These are phyloP conservation scores for Ogataea minuta DNA, from an alignment of 805 yeast species.

Conservation along the genomic window DNA sequence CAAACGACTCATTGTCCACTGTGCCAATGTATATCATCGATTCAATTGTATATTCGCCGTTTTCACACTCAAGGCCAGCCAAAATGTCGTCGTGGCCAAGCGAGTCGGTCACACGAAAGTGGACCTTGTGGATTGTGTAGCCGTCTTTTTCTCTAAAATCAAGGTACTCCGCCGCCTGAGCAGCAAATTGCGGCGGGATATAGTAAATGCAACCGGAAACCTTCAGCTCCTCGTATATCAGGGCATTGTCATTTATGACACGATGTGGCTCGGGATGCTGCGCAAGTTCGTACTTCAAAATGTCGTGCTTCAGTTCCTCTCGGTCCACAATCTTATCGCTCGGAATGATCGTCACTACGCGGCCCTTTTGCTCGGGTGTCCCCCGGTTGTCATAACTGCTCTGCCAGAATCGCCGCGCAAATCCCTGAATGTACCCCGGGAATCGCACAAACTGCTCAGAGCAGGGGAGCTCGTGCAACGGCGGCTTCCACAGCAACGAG, in stretches of 20 bases:
- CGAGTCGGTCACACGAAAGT: conserved; percentile 46
- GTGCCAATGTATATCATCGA: conserved; percentile 83
- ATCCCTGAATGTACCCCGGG: conserved; percentile 76
- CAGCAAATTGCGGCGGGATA: conserved; percentile 62
- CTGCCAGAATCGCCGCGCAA: conserved; percentile 86
- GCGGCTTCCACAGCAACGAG: conserved; percentile 85
- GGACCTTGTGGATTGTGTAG: conserved; percentile 65
- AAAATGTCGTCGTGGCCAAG: conserved; percentile 27
- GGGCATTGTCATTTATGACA: conserved; percentile 14
- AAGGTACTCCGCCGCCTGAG: conserved; percentile 61
- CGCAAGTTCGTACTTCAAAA: conserved; percentile 31
- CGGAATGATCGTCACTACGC: conserved; percentile 81
- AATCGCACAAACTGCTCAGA: conserved; percentile 32
- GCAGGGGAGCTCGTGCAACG: conserved; percentile 54
- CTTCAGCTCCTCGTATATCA: conserved; percentile 43
- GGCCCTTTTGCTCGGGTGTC: conserved; percentile 79
- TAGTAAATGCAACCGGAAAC: conserved; percentile 86
- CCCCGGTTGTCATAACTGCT: conserved; percentile 88
- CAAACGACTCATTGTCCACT: conserved; percentile 72
- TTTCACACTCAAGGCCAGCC: conserved; percentile 30
- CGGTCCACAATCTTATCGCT: conserved; percentile 49
- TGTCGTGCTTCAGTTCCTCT: conserved; percentile 41
- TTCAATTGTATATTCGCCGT: conserved; percentile 43
- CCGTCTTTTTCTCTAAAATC: conserved; percentile 90
- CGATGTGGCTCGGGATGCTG: conserved; percentile 17